These are phyloP conservation scores for Dictyophora rubrovolvata DNA, from an alignment of 768 basidiomycete genomes.

Conservation along the genomic window DNA sequence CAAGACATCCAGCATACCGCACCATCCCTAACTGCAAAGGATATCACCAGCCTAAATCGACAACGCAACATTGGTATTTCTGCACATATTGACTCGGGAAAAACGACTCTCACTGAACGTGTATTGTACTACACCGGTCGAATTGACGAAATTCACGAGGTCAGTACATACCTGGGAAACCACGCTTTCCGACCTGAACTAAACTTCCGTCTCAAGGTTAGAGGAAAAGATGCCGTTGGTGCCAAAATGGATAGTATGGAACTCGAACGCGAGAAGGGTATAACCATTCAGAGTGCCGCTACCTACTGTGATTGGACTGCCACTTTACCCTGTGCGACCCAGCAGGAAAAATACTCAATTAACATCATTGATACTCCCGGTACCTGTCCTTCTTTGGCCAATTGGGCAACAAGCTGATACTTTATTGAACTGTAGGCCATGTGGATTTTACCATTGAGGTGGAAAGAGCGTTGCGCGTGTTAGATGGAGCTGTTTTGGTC, in stretches of 20 bases:
- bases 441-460: conserved; percentile 99
- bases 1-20: not conserved
- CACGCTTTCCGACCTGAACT: not conserved
- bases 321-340: conserved; percentile 44
- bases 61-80: conserved; percentile 96
- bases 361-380: conserved; percentile 99
- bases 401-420: not conserved
- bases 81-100: conserved; percentile 93
- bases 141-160: conserved; percentile 94
- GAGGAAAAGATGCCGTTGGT: conserved; percentile 90
- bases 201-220: conserved; percentile 40
- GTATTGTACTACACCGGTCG: conserved; percentile 94
- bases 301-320: conserved; percentile 97
- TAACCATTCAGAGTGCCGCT: conserved; percentile 97
- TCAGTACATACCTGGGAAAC: conserved; percentile 27
- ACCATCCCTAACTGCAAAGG: conserved; percentile 44
- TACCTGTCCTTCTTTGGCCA: conserved; percentile 19
- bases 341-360: conserved; percentile 77
- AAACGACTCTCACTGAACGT: conserved; percentile 95
- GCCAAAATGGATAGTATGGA: conserved; percentile 99
- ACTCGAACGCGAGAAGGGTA: conserved; percentile 95
- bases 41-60: conserved; percentile 52
- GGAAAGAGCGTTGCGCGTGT: conserved; percentile 87
- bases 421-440: conserved; percentile 52
- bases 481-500: conserved; percentile 94